Base-by-base conservation (phyloP, 1,284 basidiomycete species). In the Malassezia pachydermatis region DNA sequence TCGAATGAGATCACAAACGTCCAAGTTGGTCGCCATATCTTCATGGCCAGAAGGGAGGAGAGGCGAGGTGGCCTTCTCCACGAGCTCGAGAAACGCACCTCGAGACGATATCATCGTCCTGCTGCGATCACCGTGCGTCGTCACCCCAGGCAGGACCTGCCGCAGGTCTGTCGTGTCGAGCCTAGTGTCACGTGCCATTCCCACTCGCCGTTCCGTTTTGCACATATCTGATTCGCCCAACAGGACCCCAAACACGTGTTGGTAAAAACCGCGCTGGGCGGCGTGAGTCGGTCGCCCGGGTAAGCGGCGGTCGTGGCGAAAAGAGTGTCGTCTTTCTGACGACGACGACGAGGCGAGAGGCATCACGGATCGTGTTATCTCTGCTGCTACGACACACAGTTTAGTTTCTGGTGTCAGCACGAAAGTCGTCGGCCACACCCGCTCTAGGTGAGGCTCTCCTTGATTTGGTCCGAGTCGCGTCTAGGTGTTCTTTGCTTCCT, bases 1-100 rank as follows among this genome's bases (percentile, higher is more conserved):
- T 48, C 89, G 81, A 68, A 99, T 62, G 74, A 92, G 84, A 75
- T 98, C 92, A 59, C 88, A 89, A 76, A 96, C 87, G 70, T 96
- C 89, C 55, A 98, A 83, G 65, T 88, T 88, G 58, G 89, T 78
- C 2, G 87, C 86, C 36, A 96, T 90, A 72, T 96, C 89, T 72
- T 92, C 88, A 16, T 74, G 62, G 70, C 74, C 41, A 58, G 76
- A 62, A 33, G 88, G 86, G 42, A 88, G 75, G 25, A 88, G 77
- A 72, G 90, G 86, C 11, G 87, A 88, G 19, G 88, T 92, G 34
- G 86, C 86, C 75, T 86, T 88, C 75, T 89, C 88, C 24, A 65
- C 62, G 33, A 59, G 58, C 22, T 41, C 39, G 33, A n/a, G 43
- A n/a, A 45, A 45, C 29, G 28, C 36, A n/a, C 16, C 22, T 24